Conservation (phyloP, 495 filamentous ascomycete genomes). For the Cudoniella acicularis region DNA sequence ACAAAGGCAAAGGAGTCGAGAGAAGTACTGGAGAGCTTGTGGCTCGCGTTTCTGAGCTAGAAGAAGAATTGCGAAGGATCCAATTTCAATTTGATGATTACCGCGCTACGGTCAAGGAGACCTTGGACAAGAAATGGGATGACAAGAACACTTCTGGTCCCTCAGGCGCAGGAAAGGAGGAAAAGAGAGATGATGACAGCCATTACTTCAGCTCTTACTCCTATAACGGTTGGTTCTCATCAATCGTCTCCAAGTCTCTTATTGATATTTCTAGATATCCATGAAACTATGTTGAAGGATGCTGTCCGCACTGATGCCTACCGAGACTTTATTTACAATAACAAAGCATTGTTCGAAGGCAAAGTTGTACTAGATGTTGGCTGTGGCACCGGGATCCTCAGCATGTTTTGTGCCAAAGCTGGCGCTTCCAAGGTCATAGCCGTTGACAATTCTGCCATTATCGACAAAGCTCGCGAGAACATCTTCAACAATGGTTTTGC, state of each 20-base stretch:
- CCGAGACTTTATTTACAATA: slow-evolving; percentile 95
- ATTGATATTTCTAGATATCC: slow-evolving; percentile 57
- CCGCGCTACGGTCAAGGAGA: slow-evolving; percentile 61
- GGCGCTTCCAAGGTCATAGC: slow-evolving; percentile 93
- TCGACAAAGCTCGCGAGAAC: slow-evolving; percentile 90
- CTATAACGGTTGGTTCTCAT: slow-evolving; percentile 57
- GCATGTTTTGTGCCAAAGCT: slow-evolving; percentile 92
- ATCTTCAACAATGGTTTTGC: slow-evolving; percentile 81
- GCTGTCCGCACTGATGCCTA: slow-evolving; percentile 93
- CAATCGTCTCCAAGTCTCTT: not conserved
- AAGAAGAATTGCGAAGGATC: slow-evolving; percentile 62
- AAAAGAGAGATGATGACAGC: slow-evolving; percentile 49
- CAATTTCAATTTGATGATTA: slow-evolving; percentile 70
- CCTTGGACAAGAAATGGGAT: slow-evolving; percentile 66
- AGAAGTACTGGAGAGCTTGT: slow-evolving; percentile 38
- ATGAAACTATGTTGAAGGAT: slow-evolving; percentile 94
- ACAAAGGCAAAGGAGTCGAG: slow-evolving; percentile 35
- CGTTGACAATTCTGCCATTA: slow-evolving; percentile 96
- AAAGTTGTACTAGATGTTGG: slow-evolving; percentile 97
- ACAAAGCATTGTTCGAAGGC: slow-evolving; percentile 93
- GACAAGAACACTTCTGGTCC: slow-evolving; percentile 30
- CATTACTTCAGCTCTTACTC: slow-evolving; percentile 84
- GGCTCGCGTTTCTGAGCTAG: slow-evolving; percentile 60
- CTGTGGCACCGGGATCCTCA: slow-evolving; percentile 77
- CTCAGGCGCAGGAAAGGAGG: slow-evolving; percentile 17